These are phyloP conservation scores for Lyophyllum semitale DNA, from an alignment of 768 basidiomycete genomes.

Conservation along the genomic window DNA sequence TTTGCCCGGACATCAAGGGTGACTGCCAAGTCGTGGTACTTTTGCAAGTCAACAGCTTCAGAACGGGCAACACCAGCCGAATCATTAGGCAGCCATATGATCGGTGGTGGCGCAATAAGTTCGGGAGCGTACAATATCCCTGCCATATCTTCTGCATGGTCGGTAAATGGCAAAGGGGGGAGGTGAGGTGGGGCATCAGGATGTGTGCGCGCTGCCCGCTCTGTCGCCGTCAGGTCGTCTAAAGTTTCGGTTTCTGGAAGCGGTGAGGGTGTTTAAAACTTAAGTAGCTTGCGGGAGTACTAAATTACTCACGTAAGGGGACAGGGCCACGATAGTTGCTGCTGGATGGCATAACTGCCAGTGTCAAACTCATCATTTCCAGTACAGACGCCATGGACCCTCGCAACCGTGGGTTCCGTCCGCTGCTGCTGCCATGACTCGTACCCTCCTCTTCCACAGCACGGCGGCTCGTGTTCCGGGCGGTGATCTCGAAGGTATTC, in stretches of 20 bases:
- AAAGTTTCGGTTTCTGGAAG: conserved; percentile 68
- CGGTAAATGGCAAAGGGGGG: conserved; percentile 67
- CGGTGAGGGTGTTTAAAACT: conserved; percentile 3
- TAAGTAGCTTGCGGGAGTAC: conserved; percentile 6
- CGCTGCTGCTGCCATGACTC: conserved; percentile 47
- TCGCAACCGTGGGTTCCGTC: conserved; percentile 46
- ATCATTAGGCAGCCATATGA: conserved; percentile 87
- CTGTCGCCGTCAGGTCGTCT: conserved; percentile 81
- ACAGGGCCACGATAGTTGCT: conserved; percentile 58
- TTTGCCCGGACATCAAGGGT: conserved; percentile 69
- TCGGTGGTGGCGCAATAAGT: conserved; percentile 73
- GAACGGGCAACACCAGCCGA: conserved; percentile 70
- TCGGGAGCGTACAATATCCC: conserved; percentile 83
- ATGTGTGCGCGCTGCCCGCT: conserved; percentile 75
- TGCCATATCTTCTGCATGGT: conserved; percentile 77
- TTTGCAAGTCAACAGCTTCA: conserved; percentile 75
- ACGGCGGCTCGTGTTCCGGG: conserved; percentile 35
- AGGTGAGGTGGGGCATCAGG: conserved; percentile 77
- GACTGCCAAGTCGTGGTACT: conserved; percentile 70
- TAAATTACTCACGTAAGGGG: conserved; percentile 59
- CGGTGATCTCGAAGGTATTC: conserved; percentile 49
- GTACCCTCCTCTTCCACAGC: conserved; percentile 51
- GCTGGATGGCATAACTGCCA: conserved; percentile 71
- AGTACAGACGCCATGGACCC: conserved; percentile 81
- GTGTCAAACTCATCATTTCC: conserved; percentile 81